These are phyloP conservation scores for Gymnopilus junonius DNA, from an alignment of 768 basidiomycete species.

Conservation along the genomic window DNA sequence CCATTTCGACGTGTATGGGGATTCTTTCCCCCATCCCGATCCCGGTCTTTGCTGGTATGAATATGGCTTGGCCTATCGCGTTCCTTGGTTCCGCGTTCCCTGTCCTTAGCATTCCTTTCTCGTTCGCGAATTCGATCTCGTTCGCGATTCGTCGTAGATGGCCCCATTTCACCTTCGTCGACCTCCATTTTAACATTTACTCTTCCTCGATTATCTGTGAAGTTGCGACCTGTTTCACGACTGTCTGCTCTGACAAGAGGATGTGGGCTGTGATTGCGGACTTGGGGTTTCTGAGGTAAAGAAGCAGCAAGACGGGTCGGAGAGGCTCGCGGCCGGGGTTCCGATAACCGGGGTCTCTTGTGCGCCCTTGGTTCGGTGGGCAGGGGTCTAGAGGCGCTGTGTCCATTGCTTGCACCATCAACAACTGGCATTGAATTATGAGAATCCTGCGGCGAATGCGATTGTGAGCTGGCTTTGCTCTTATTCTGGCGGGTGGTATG, in stretches of 20 bases:
- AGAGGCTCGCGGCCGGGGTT: slow-evolving; percentile 42
- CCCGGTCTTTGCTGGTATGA: slow-evolving; percentile 10
- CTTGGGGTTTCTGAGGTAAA: slow-evolving; percentile 31
- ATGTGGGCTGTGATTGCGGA: slow-evolving; percentile 19
- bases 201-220: slow-evolving; percentile 25
- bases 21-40: slow-evolving; percentile 17
- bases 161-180: slow-evolving; percentile 55
- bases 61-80: slow-evolving; percentile 24
- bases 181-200: slow-evolving; percentile 53
- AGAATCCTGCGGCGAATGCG: slow-evolving; percentile 51
- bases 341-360: slow-evolving; percentile 79
- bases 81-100: slow-evolving; percentile 28
- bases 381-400: slow-evolving; percentile 51
- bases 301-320: slow-evolving; percentile 31
- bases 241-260: not conserved
- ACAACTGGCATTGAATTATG: slow-evolving; percentile 40
- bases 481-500: slow-evolving; percentile 42
- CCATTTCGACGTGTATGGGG: slow-evolving; percentile 45
- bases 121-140: slow-evolving; percentile 35
- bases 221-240: slow-evolving; percentile 29
- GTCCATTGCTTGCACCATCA: slow-evolving; percentile 29
- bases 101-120: slow-evolving; percentile 25
- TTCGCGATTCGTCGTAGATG: slow-evolving; percentile 37
- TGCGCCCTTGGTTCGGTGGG: slow-evolving; percentile 83
- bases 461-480: slow-evolving; percentile 45